These are phyloP conservation scores for Melanopsichium pennsylvanicum DNA, from an alignment of 1,284 basidiomycete genomes.

Conservation along the genomic window DNA sequence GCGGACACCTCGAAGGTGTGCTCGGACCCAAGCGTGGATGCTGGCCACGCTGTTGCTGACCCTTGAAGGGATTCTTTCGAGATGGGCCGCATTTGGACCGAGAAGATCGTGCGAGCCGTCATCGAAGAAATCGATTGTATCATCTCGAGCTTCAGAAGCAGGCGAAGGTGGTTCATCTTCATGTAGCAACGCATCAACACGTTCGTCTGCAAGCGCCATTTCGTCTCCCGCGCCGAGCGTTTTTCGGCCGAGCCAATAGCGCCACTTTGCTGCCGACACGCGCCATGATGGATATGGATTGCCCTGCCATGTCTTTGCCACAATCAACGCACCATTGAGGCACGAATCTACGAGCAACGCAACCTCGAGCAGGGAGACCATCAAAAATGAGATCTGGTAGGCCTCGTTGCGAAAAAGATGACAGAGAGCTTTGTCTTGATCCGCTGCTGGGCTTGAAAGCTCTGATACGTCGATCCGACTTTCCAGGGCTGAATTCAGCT, in stretches of 20 bases:
- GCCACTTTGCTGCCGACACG: conserved; percentile 33
- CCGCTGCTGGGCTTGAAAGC: not conserved
- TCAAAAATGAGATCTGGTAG: conserved; percentile 48
- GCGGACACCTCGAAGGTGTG: conserved; percentile 2
- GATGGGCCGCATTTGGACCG: not conserved
- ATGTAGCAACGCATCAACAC: conserved; percentile 23
- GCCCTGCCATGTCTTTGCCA: conserved; percentile 14
- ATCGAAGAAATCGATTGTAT: conserved; percentile 27
- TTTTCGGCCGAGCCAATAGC: conserved; percentile 32
- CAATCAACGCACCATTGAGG: conserved; percentile 18
- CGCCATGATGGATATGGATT: conserved; percentile 8
- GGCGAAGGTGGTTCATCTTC: conserved; percentile 25
- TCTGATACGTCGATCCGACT: not conserved
- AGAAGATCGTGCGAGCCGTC: conserved; percentile 7
- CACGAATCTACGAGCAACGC: conserved; percentile 32
- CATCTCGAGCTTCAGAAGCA: not conserved
- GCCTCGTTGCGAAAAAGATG: conserved; percentile 44
- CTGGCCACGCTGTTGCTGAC: conserved; percentile 15
- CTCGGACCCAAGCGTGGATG: conserved; percentile 1
- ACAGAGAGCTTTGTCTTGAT: not conserved
- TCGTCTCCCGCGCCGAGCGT: conserved; percentile 4
- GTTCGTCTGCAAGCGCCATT: conserved; percentile 16
- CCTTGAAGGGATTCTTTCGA: conserved; percentile 13
- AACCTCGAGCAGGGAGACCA: conserved; percentile 53
- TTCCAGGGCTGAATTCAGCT: not conserved